Evolutionary conservation across 2,329 filamentous ascomycete genomes (phyloP), one percentile per base, ranked within the genome.

Genomic region (Colletotrichum chrysophilum): DNA sequence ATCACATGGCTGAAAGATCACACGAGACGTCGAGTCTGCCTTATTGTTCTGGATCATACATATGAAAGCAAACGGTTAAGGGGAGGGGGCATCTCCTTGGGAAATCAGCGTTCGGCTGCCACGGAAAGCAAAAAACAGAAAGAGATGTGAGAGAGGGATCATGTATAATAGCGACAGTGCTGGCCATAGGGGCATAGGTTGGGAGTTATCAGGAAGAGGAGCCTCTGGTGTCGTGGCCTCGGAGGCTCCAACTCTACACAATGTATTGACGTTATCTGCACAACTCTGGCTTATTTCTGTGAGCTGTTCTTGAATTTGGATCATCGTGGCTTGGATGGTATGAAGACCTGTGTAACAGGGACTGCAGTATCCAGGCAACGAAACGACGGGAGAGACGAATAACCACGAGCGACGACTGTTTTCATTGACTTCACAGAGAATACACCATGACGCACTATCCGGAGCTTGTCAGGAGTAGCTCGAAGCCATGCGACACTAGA

Each of bases 131-230:
- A 52, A 68, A 75, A 67, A 67, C 21, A 52, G 64, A 34, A 16
- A 18, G 64, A 28, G 56, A n/a, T 26, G 73, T 38, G 16, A 32
- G 43, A 24, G 64, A 64, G 26, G 21, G 52, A 43, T 28, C 18
- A 36, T 56, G 30, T 75, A 75, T 68, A 69, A 75, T 73, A 73
- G n/a, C 34, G 38, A 64, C 30, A 48, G 56, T 34, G 67, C 21
- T 64, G 70, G 73, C 64, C 43, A 69, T 52, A 60, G 32, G 55
- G 66, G 48, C 64, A 75, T 69, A 28, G 64, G 26, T 48, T 69
- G 58, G 73, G 73, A 75, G 73, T 75, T 75, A 48, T 56, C 58
- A 24, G 70, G 73, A 68, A 52, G 38, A 60, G 36, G 30, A 30
- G 13, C 10, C 28, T 62, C 30, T 8, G 66, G 26, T 62, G 66